Evolutionary conservation across 2,329 filamentous ascomycete species (phyloP).

Genomic region (Diaporthe destruens): DNA sequence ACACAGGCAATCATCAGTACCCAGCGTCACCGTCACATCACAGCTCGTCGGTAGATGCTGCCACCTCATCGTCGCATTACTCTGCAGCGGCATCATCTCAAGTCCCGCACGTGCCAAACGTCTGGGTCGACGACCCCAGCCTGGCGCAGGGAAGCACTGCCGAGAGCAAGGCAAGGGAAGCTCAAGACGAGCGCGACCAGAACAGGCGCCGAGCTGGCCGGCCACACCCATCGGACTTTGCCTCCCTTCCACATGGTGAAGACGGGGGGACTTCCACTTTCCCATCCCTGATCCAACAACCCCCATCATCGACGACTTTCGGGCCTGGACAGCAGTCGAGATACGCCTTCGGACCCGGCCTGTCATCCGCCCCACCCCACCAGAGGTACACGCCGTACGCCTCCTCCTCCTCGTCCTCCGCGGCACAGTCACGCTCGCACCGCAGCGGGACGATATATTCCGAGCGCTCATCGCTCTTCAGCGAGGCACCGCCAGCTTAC

Average conservation of each 20-base stretch:
- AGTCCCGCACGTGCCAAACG: constrained; percentile 61
- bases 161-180: constrained; percentile 60
- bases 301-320: constrained; percentile 12
- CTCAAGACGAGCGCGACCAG: constrained; percentile 54
- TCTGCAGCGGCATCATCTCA: constrained; percentile 47
- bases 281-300: not conserved
- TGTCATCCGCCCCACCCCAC: constrained; percentile 13
- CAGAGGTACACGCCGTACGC: constrained; percentile 39
- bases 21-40: constrained; percentile 26
- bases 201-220: constrained; percentile 36
- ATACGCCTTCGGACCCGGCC: constrained; percentile 33
- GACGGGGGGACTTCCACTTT: constrained; percentile 2
- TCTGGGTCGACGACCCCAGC: constrained; percentile 63
- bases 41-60: constrained; percentile 16
- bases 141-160: constrained; percentile 52
- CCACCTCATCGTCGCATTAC: constrained; percentile 30
- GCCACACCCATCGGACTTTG: constrained; percentile 4
- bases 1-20: constrained; percentile 6
- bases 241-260: constrained; percentile 12
- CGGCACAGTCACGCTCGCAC: constrained; percentile 43
- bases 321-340: constrained; percentile 22
- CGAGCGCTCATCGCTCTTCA: constrained; percentile 46
- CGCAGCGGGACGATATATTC: constrained; percentile 50
- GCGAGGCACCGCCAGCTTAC: constrained; percentile 65
- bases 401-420: constrained; percentile 39